Base-by-base conservation (phyloP, 2,329 filamentous ascomycete species). In the Aspergillus fijiensis region DNA sequence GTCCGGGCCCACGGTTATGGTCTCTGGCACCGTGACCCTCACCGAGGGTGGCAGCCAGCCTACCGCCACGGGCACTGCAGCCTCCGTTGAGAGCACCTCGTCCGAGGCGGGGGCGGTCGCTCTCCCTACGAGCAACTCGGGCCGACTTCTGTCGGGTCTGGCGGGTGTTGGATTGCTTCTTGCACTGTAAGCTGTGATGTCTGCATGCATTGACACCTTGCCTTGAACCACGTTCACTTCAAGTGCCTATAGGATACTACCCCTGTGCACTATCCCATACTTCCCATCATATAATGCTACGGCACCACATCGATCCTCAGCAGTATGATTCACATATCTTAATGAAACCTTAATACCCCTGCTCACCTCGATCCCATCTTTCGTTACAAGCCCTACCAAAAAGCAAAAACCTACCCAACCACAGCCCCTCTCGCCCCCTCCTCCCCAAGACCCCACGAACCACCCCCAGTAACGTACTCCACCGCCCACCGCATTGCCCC, bases 121-220 rank as follows among this genome's bases (percentile, higher is more conserved):
- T 48, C 33, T 35, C 12, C 58, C 63, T 3, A 68, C 65, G 0
- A 54, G 54, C 12, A 65, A 63, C 33, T 31, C 60, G 10, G 62
- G 60, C 35, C 60, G 63, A 27, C 58, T 68, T 42, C 58, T 68
- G 12, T 62, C 66, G 42, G 66, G 66, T 21, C 29, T 68, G 9
- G 58, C 64, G 11, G 66, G 66, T 10, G 63, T 62, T 39, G 66
- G 66, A 27, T 50, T 68, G 27, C 54, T 68, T 19, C 60, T 68
- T 25, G 58, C 63, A 3, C 25, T 68, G 25, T 68, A 64, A 23
- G 16, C 16, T 9, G 27, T 10, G 7, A 9, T 45, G 4, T 45
- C 6, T 45, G 6, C 39, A 45, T 45, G 16, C n/a, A 19, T 45
- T 19, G 12, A 19, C 12, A 45, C 5, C 5, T 16, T 35, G 16